These are phyloP conservation scores for Eustoma russellianum DNA, from an alignment of 257 asterid genomes.

Conservation along the genomic window DNA sequence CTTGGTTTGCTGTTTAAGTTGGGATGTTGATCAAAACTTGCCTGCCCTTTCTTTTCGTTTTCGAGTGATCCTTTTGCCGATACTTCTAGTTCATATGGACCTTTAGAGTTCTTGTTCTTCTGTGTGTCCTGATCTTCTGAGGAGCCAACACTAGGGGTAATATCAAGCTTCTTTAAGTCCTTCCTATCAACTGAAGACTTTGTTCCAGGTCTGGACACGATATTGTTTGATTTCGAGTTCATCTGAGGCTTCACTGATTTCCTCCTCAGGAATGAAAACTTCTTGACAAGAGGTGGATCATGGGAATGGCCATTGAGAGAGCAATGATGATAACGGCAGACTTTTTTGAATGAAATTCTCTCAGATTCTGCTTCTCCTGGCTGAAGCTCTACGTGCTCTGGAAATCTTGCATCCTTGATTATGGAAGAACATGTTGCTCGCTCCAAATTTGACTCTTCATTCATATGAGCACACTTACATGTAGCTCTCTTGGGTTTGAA, in stretches of 20 bases:
- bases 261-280: slow-evolving; percentile 27
- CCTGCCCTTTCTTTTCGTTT: too few relatives aligned
- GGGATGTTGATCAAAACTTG: slow-evolving; percentile 1
- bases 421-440: slow-evolving; percentile 77
- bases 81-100: slow-evolving; percentile 7
- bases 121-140: not conserved
- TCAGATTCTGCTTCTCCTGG: slow-evolving; percentile 26
- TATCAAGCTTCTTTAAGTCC: slow-evolving; percentile 16
- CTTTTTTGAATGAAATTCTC: slow-evolving; percentile 29
- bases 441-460: slow-evolving; percentile 27
- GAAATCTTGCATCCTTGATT: slow-evolving; percentile 54
- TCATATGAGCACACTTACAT: slow-evolving; percentile 15
- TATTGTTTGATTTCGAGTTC: slow-evolving; percentile 16
- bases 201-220: slow-evolving; percentile 14
- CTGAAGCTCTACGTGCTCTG: slow-evolving; percentile 30
- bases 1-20: slow-evolving; percentile 3
- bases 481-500: slow-evolving; percentile 44
- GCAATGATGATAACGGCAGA: slow-evolving; percentile 86
- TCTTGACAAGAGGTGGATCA: slow-evolving; percentile 35
- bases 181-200: slow-evolving; percentile 19
- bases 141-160: slow-evolving; percentile 9
- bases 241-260: slow-evolving; percentile 34
- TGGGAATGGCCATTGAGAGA: slow-evolving; percentile 60
- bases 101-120: slow-evolving; percentile 2
- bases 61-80: too few relatives aligned